Evolutionary conservation across 805 yeast species (phyloP).

Genomic region (Yarrowia yakushimensis): DNA sequence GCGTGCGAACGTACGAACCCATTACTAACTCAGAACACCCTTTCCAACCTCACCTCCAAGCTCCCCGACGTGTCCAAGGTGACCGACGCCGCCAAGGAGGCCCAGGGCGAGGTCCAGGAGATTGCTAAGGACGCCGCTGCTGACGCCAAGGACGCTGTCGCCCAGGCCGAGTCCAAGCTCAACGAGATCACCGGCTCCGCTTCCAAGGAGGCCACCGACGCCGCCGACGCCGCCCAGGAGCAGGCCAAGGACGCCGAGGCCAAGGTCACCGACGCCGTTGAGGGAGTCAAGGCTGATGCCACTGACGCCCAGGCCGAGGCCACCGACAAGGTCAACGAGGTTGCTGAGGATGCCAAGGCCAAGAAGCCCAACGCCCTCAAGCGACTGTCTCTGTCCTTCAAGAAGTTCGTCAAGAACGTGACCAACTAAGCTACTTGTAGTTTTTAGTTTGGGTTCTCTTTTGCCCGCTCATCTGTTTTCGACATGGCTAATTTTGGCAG

Average conservation of each 20-base stretch:
- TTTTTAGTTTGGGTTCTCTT: neutral
- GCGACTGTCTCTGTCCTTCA: conserved; percentile 31
- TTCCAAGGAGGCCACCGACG: conserved; percentile 21
- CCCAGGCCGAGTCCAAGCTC: conserved; percentile 25
- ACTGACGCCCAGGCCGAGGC: conserved; percentile 25
- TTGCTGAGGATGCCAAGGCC: conserved; percentile 24
- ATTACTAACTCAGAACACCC: conserved; percentile 20
- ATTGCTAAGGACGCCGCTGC: conserved; percentile 23
- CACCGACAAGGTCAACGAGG: conserved; percentile 30
- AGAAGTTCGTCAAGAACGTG: conserved; percentile 37
- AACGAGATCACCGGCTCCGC: conserved; percentile 14
- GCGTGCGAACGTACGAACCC: too few species aligned
- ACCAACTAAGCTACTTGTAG: conserved; percentile 30
- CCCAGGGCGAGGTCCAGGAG: conserved; percentile 24
- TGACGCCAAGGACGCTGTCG: conserved; percentile 25
- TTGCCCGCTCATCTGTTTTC: neutral
- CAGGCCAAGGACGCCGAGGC: conserved; percentile 24
- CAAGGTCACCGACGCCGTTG: conserved; percentile 27
- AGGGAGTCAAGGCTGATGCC: conserved; percentile 27
- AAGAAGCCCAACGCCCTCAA: conserved; percentile 34
- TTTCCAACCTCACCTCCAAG: conserved; percentile 15
- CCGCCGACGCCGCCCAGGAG: conserved; percentile 27
- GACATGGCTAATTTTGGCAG: conserved; percentile 18
- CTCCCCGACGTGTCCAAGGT: conserved; percentile 2
- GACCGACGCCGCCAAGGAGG: conserved; percentile 22